Evolutionary conservation across 257 asterid genomes (phyloP).

Genomic region (Haberlea rhodopensis): DNA sequence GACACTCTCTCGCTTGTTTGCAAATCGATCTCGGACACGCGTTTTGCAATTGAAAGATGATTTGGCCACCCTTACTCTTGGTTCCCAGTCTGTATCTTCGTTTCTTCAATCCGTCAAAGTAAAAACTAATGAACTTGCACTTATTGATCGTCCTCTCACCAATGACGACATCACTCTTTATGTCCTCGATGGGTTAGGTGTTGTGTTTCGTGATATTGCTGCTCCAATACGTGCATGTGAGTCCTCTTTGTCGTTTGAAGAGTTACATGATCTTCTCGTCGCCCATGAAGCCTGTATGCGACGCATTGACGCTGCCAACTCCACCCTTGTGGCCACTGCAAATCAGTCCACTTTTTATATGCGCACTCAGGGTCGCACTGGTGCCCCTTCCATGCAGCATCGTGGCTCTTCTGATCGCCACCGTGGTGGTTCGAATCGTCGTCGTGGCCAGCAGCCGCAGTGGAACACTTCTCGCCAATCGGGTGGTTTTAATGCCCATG

Average conservation of each 20-base stretch:
- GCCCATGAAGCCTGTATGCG: too few species aligned
- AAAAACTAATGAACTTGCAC: not conserved
- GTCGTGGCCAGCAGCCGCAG: too few species aligned
- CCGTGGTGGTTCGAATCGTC: too few species aligned
- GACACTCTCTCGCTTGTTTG: not conserved
- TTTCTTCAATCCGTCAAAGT: not conserved
- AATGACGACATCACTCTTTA: not conserved
- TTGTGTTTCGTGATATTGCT: not conserved
- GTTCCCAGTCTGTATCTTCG: not conserved
- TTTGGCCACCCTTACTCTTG: not conserved
- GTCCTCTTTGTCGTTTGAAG: not conserved
- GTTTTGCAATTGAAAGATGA: not conserved
- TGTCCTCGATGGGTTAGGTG: not conserved
- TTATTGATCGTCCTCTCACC: not conserved
- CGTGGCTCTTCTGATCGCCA: too few species aligned
- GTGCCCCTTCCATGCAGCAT: too few species aligned
- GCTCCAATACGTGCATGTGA: not conserved
- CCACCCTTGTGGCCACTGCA: too few species aligned
- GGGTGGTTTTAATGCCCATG: too few species aligned
- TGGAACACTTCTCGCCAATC: too few species aligned
- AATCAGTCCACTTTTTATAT: too few species aligned
- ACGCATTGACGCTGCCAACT: too few species aligned
- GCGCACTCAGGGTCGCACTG: too few species aligned
- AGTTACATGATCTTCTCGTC: too few species aligned
- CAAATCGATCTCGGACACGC: not conserved